Percentiles rank a stretch among this genome's conserved stretches.
These are phyloP conservation scores for Choanephora cucurbitarum DNA, from an alignment of 371 early-diverging fungal genomes.

Conservation along the genomic window DNA sequence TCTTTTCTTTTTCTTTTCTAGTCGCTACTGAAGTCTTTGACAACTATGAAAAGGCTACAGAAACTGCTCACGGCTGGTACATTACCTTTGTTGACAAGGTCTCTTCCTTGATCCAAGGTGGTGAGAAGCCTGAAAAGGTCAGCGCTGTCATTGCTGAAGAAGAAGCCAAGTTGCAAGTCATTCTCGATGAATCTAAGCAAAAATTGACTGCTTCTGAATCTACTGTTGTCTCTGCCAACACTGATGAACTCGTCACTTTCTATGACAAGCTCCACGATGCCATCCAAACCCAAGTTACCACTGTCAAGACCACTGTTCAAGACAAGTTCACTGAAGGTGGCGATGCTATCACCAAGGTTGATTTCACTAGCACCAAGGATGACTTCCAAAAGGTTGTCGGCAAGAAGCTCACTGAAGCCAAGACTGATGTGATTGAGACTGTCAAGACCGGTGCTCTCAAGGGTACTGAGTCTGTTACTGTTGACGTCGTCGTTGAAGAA, in stretches of 20 bases:
- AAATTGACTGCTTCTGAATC: not conserved
- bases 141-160: conserved; percentile 1
- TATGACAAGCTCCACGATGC: conserved; percentile 3
- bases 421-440: conserved; percentile 1
- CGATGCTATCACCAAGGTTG: not conserved
- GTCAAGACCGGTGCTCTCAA: not conserved
- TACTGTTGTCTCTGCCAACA: not conserved
- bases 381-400: conserved; percentile 1
- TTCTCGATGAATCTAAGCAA: not conserved
- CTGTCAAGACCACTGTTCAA: conserved; percentile 8
- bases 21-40: not conserved
- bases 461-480: not conserved
- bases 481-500: not conserved
- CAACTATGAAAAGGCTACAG: not conserved
- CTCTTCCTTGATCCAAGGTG: not conserved
- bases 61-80: not conserved
- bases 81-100: not conserved
- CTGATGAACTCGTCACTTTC: not conserved
- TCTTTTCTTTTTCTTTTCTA: not conserved
- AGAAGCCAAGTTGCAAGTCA: not conserved
- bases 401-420: not conserved
- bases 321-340: not conserved
- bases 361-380: conserved; percentile 1
- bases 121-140: conserved; percentile 1
- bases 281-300: conserved; percentile 7